Conservation (phyloP, 768 basidiomycete species). For the Tricholoma sp. region DNA sequence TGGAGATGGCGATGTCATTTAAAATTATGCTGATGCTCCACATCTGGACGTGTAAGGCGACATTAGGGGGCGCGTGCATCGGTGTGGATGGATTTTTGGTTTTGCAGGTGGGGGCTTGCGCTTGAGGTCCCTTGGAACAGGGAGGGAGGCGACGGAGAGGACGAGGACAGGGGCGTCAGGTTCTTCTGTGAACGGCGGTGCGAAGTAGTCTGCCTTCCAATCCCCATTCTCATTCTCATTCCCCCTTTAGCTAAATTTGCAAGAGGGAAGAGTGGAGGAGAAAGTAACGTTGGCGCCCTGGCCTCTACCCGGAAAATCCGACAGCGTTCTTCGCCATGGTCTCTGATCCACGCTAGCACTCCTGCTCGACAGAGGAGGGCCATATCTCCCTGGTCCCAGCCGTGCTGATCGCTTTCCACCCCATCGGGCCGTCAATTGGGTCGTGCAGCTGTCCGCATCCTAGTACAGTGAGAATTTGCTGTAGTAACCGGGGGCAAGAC, state of each 20-base stretch:
- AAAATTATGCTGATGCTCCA: too few species aligned
- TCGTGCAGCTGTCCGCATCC: too few species aligned
- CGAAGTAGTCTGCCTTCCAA: background rate
- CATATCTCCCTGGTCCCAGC: slow-evolving; percentile 14
- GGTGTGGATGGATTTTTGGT: background rate
- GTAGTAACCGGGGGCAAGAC: too few species aligned
- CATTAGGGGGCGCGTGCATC: background rate
- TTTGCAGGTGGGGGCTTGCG: too few species aligned
- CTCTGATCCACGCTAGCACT: slow-evolving; percentile 4
- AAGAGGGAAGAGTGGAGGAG: too few species aligned
- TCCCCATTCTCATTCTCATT: background rate
- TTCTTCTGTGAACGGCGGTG: background rate
- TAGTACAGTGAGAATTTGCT: too few species aligned
- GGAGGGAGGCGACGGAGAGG: background rate
- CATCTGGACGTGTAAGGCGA: background rate
- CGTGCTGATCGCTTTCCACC: slow-evolving; percentile 32
- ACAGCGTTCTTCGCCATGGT: slow-evolving; percentile 7
- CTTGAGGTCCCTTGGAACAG: too few species aligned
- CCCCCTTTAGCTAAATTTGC: too few species aligned
- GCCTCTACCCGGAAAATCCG: slow-evolving; percentile 3
- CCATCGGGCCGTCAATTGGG: slow-evolving; percentile 62
- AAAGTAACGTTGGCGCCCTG: background rate
- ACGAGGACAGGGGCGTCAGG: background rate
- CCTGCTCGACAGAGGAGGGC: background rate
- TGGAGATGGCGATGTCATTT: too few species aligned